Evolutionary conservation across 2,329 filamentous ascomycete genomes (phyloP).

Genomic region (Dryadomyces quercivorus): DNA sequence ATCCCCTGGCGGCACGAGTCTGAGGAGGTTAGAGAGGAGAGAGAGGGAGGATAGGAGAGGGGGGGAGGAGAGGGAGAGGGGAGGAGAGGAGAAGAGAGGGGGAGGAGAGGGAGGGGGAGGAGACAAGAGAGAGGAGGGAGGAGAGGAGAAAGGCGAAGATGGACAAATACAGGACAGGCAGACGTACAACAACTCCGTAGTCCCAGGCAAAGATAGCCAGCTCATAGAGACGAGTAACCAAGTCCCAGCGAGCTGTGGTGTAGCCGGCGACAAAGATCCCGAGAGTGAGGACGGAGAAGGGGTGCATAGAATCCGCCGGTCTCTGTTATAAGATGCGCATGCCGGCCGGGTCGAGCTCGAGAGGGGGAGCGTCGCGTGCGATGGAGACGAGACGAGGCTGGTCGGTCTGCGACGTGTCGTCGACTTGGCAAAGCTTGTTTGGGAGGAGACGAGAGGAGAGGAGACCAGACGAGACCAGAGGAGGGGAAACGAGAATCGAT

Average conservation of each 20-base stretch:
- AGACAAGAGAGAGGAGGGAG: not conserved
- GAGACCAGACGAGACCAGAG: not conserved
- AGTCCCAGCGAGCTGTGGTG: constrained; percentile 97
- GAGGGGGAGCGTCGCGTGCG: not conserved
- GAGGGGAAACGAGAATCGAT: not conserved
- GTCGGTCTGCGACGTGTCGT: not conserved
- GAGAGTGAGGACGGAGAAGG: constrained; percentile 88
- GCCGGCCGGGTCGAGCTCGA: constrained; percentile 16
- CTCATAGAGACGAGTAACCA: constrained; percentile 93
- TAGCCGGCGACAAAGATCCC: constrained; percentile 99
- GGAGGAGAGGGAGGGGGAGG: not conserved
- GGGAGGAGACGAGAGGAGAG: too few species aligned
- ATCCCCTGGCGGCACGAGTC: constrained; percentile 78
- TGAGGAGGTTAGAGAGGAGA: constrained; percentile 22
- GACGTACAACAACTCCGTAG: constrained; percentile 82
- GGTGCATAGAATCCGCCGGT: constrained; percentile 68
- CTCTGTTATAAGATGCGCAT: constrained; percentile 28
- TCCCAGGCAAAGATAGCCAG: constrained; percentile 96
- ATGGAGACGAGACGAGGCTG: too few species aligned
- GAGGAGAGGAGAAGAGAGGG: not conserved
- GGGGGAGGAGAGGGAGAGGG: not conserved
- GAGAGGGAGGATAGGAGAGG: not conserved
- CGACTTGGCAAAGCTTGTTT: not conserved
- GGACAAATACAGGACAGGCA: too few species aligned
- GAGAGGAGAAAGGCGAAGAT: too few species aligned